Evolutionary conservation across 495 filamentous ascomycete species (phyloP).

Genomic region (Rhizodiscina lignyota): DNA sequence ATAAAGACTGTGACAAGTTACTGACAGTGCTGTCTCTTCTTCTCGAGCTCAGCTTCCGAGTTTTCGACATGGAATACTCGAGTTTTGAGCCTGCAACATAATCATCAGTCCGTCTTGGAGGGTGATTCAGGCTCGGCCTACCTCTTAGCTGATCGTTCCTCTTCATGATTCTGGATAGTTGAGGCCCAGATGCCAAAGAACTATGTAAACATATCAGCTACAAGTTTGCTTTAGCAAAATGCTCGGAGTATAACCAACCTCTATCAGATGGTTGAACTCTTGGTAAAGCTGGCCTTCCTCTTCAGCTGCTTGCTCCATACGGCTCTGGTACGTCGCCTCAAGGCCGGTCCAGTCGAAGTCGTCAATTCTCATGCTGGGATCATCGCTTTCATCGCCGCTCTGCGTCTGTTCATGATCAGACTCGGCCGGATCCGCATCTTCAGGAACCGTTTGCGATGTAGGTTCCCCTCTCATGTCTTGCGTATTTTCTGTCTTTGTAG

Average conservation of each 20-base stretch:
- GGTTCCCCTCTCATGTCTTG: background rate
- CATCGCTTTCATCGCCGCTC: constrained; percentile 1
- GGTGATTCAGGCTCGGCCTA: no score
- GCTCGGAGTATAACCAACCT: no score
- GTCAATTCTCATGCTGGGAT: constrained; percentile 4
- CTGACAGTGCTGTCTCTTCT: constrained; percentile 62
- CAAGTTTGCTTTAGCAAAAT: no score
- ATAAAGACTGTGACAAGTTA: constrained; percentile 2
- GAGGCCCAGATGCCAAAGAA: constrained; percentile 57
- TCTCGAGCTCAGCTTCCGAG: constrained; percentile 45
- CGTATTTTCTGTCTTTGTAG: no score
- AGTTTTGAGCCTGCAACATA: constrained; percentile 58
- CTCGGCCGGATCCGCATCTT: no score
- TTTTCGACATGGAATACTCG: constrained; percentile 57
- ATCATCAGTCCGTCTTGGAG: no score
- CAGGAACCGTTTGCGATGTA: constrained; percentile 4
- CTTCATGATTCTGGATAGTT: constrained; percentile 47
- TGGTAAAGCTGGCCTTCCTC: constrained; percentile 43
- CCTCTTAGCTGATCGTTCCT: constrained; percentile 53
- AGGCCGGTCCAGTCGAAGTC: constrained; percentile 15
- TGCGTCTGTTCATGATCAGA: constrained; percentile 2
- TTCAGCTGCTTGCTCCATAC: no score
- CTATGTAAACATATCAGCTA: constrained; percentile 25
- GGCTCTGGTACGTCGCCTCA: no score
- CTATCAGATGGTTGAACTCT: constrained; percentile 23